Conservation (phyloP, 208 protist genomes). For the Crithidia brevicula region DNA sequence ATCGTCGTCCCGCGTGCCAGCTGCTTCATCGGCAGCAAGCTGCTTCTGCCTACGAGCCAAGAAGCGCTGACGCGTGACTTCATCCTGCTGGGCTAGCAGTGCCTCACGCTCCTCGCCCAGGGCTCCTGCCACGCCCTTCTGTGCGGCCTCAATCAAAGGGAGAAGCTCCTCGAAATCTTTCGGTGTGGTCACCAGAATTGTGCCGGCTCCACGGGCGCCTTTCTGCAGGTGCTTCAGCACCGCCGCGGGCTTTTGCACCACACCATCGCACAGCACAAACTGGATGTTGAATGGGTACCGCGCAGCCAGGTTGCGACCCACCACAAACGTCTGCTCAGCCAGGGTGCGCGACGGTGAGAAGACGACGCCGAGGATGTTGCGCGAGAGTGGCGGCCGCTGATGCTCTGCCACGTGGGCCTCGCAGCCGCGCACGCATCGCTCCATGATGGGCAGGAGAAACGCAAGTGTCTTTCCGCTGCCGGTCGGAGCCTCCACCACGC, state of each 20-base stretch:
- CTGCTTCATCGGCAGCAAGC: neutral
- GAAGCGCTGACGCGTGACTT: constrained; percentile 55
- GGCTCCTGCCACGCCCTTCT: neutral
- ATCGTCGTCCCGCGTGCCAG: neutral
- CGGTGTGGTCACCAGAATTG: constrained; percentile 82
- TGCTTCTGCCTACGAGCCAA: constrained; percentile 2
- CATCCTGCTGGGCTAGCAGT: constrained; percentile 59
- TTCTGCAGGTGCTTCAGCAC: constrained; percentile 52
- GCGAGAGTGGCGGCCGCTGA: constrained; percentile 60
- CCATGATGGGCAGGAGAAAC: constrained; percentile 92
- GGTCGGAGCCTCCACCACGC: constrained; percentile 95
- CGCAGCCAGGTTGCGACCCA: constrained; percentile 67
- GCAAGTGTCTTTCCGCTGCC: constrained; percentile 98
- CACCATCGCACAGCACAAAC: constrained; percentile 81
- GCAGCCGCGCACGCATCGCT: constrained; percentile 69
- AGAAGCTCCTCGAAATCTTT: constrained; percentile 69
- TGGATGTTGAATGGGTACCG: constrained; percentile 79
- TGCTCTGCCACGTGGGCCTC: constrained; percentile 51
- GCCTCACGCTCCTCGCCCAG: constrained; percentile 12
- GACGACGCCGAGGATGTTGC: constrained; percentile 74
- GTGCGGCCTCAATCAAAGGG: constrained; percentile 22
- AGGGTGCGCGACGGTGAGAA: constrained; percentile 85
- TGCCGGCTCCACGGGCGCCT: constrained; percentile 65
- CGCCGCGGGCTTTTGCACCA: constrained; percentile 43
- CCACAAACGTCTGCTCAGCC: constrained; percentile 89